Base-by-base conservation (phyloP, 2,329 filamentous ascomycete species). In the Pseudocercospora fijiensis region DNA sequence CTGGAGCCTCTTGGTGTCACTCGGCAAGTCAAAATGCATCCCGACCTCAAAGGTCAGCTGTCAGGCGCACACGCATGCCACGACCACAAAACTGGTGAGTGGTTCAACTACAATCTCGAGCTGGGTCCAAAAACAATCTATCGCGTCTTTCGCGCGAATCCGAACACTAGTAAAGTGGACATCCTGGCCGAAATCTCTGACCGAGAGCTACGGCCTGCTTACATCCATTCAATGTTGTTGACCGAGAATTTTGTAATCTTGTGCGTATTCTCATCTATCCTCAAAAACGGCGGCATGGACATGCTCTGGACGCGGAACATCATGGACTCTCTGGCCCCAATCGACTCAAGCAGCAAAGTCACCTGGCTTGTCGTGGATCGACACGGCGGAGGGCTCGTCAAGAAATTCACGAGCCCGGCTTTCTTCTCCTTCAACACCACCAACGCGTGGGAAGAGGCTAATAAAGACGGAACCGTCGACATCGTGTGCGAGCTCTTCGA, bases 211-310 rank as follows among this genome's bases (percentile, higher is more conserved):
- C 78, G 78, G 1, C 79, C 89, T 0, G 88, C 90, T 0, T 96
- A 95, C 71, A 85, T 96, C n/a, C 92, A 96, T 77, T 94, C 90
- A 8, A 83, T 94, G 70, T 91, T 92, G 71, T 76, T 96, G 26
- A 89, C 90, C 0, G 78, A 85, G 16, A 85, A 87, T 69, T 90
- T 88, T 71, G 85, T 93, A 1, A 78, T 95, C 0, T 78, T 96
- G 4, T 92, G 89, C 72, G 78, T 95, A 0, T 92, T 90, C 70
- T 86, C 86, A 16, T 83, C 88, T 0, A 86, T 88, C 66, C 81
- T 87, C 45, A 82, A 78, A 1, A 80, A 78, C 69, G 79, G 77
- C 9, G 91, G 90, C 0, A 64, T 88, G 1, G 83, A 82, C 13
- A 81, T 92, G 9, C 73, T 88, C 0, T 90, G 85, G 81, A 79